These are phyloP conservation scores for Starmera pachycereana DNA, from an alignment of 805 yeast genomes.

Conservation along the genomic window DNA sequence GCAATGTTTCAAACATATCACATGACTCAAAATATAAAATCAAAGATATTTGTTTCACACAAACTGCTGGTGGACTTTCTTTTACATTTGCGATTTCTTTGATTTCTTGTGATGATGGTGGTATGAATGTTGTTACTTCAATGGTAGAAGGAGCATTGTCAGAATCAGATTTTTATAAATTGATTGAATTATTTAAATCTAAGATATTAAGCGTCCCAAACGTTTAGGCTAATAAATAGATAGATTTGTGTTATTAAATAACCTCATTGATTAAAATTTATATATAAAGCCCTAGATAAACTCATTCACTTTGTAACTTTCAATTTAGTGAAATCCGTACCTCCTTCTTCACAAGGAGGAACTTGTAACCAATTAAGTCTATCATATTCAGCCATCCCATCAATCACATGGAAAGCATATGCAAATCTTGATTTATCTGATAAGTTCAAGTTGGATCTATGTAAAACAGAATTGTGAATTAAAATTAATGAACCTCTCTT, in stretches of 20 bases:
- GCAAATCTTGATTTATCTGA: conserved; percentile 56
- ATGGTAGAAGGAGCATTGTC: conserved; percentile 5
- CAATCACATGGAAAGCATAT: conserved; percentile 73
- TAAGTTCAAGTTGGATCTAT: conserved; percentile 53
- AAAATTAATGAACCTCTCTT: conserved; percentile 64
- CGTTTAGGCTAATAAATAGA: no score
- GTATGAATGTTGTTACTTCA: conserved; percentile 9
- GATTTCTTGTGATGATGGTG: conserved; percentile 4
- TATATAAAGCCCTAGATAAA: no score
- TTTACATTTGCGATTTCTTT: conserved; percentile 6
- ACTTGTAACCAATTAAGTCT: conserved; percentile 67
- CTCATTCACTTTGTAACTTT: conserved; percentile 1
- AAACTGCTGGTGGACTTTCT: conserved; percentile 8
- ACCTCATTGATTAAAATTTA: no score
- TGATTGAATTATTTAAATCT: conserved; percentile 4
- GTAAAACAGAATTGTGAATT: conserved; percentile 63
- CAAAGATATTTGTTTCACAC: conserved; percentile 8
- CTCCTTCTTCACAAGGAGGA: conserved; percentile 50
- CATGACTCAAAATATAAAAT: conserved; percentile 1
- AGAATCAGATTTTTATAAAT: conserved; percentile 2
- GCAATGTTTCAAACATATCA: conserved; percentile 1
- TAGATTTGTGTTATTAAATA: no score
- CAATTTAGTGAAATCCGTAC: conserved; percentile 46
- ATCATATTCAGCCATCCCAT: conserved; percentile 55
- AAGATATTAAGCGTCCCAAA: no score